Conservation (phyloP, 2,329 filamentous ascomycete species). For the Verticillium nubilum region DNA sequence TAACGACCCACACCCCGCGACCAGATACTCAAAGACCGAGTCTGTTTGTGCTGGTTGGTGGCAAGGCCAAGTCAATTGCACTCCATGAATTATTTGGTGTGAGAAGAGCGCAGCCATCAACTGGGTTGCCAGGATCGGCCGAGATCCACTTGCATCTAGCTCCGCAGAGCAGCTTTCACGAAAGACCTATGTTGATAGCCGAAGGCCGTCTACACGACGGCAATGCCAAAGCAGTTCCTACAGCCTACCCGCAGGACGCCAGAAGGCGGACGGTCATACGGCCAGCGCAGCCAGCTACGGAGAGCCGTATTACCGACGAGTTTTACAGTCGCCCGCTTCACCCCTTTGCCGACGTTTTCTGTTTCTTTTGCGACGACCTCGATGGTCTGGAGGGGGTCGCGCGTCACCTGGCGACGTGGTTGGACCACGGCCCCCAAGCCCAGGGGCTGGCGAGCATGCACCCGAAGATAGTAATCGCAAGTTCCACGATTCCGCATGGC, state of each 20-base stretch:
- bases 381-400: too few relatives aligned
- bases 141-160: not conserved
- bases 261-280: not conserved
- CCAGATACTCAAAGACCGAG: not conserved
- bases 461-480: not conserved
- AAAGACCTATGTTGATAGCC: not conserved
- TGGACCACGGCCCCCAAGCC: too few relatives aligned
- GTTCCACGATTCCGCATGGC: not conserved
- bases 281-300: not conserved
- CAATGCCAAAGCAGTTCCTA: not conserved
- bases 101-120: not conserved
- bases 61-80: not conserved
- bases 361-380: constrained; percentile 2
- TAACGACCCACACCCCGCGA: not conserved
- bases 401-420: too few relatives aligned
- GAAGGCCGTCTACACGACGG: not conserved
- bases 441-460: too few relatives aligned
- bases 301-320: not conserved
- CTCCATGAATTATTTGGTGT: not conserved
- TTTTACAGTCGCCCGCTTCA: constrained; percentile 1
- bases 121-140: not conserved
- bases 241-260: not conserved
- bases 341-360: constrained; percentile 2
- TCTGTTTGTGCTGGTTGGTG: not conserved
- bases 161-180: not conserved